Evolutionary conservation across 495 filamentous ascomycete species (phyloP).

Genomic region (Aspergillus sparsus): DNA sequence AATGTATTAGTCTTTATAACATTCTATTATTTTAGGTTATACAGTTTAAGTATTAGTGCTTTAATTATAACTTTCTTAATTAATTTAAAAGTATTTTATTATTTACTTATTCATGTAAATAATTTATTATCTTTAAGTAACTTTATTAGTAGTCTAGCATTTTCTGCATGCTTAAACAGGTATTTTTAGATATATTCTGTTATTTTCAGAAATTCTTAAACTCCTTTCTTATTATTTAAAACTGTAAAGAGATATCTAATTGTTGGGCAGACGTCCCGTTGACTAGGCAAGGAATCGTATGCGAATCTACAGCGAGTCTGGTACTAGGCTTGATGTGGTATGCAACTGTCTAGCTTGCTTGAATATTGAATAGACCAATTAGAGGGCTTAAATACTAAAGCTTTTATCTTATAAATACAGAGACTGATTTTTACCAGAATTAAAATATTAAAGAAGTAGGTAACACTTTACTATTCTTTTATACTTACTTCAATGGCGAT

Average conservation of each 20-base stretch:
- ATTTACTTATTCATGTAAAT: neutral
- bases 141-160: neutral
- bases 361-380: too few species aligned
- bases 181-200: slow-evolving; percentile 2
- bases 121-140: slow-evolving; percentile 5
- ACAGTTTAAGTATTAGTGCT: neutral
- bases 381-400: too few species aligned
- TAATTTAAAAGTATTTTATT: neutral
- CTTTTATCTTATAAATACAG: too few species aligned
- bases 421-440: too few species aligned
- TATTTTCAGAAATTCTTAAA: slow-evolving; percentile 6
- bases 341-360: too few species aligned
- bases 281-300: too few species aligned
- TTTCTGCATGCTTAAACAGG: neutral
- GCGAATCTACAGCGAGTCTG: too few species aligned
- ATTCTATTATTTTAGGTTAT: neutral
- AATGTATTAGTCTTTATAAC: slow-evolving; percentile 11
- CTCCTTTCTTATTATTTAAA: neutral
- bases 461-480: too few species aligned
- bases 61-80: slow-evolving; percentile 2
- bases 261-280: too few species aligned
- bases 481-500: too few species aligned
- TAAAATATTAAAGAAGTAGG: too few species aligned
- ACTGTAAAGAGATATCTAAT: neutral
- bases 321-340: too few species aligned